Conservation (phyloP, 1,284 basidiomycete species). For the Gomphus bonarii region DNA sequence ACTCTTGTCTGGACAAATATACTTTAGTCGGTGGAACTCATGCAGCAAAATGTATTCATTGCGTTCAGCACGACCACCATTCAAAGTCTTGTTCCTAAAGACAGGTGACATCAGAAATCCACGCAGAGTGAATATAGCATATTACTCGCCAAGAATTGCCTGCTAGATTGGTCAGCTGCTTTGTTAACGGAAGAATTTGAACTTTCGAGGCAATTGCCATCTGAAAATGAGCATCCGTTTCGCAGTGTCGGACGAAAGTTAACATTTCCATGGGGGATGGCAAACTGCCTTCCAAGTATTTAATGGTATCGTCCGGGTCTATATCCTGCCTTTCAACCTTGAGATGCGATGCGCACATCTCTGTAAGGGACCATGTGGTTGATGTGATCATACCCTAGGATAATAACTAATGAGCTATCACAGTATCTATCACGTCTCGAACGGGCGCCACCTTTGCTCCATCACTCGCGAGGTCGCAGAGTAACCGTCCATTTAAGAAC, state of each 20-base stretch:
- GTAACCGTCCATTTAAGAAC: slow-evolving; percentile 77
- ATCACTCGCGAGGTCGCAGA: slow-evolving; percentile 91
- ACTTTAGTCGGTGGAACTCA: slow-evolving; percentile 95
- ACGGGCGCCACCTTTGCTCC: slow-evolving; percentile 82
- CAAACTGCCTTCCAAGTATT: slow-evolving; percentile 82
- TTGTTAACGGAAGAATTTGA: slow-evolving; percentile 82
- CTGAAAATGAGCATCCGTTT: slow-evolving; percentile 90
- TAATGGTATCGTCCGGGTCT: slow-evolving; percentile 90
- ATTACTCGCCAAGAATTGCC: slow-evolving; percentile 85
- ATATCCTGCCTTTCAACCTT: slow-evolving; percentile 83
- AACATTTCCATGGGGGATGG: slow-evolving; percentile 72
- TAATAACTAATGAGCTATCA: not conserved
- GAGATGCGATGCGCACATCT: slow-evolving; percentile 91
- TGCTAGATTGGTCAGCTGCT: slow-evolving; percentile 93
- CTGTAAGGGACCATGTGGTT: slow-evolving; percentile 95
- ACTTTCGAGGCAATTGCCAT: slow-evolving; percentile 93
- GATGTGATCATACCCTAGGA: slow-evolving; percentile 84
- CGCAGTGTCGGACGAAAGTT: slow-evolving; percentile 86
- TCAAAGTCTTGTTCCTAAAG: slow-evolving; percentile 84
- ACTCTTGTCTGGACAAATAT: slow-evolving; percentile 92
- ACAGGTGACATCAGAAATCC: slow-evolving; percentile 5
- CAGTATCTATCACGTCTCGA: not conserved
- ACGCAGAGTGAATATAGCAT: not conserved
- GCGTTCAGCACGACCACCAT: slow-evolving; percentile 92
- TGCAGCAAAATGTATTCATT: slow-evolving; percentile 99